phyloP scores from a whole-genome alignment of 2,329 filamentous ascomycete species.

The Neospermospora avenae region DNA sequence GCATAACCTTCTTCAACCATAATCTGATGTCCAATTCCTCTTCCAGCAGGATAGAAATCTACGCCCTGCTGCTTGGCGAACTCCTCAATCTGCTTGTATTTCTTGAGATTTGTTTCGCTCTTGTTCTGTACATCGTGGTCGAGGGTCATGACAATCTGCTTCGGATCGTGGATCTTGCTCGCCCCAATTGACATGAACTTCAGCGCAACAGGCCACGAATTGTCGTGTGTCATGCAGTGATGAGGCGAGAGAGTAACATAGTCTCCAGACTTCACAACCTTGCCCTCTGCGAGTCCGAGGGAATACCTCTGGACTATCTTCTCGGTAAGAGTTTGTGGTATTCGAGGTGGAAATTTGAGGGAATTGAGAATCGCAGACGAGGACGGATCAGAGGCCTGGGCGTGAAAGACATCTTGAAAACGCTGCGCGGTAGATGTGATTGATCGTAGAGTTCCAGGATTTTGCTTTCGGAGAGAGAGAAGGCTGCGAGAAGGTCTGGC shows the following conservation, averaged over 20 bases:
- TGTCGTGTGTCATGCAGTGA: slow-evolving; percentile 84
- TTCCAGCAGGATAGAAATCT: slow-evolving; percentile 71
- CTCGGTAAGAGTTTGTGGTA: slow-evolving; percentile 78
- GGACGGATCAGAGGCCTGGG: slow-evolving; percentile 55
- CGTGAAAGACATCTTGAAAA: slow-evolving; percentile 56
- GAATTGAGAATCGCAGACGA: slow-evolving; percentile 53
- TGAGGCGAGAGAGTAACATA: slow-evolving; percentile 75
- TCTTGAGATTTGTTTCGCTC: slow-evolving; percentile 72
- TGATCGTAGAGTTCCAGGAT: slow-evolving; percentile 25
- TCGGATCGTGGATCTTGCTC: slow-evolving; percentile 64
- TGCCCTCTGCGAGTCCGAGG: slow-evolving; percentile 70
- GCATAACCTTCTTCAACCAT: slow-evolving; percentile 83
- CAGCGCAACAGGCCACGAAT: slow-evolving; percentile 67
- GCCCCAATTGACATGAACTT: slow-evolving; percentile 86
- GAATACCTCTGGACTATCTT: slow-evolving; percentile 87
- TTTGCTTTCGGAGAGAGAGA: slow-evolving; percentile 26
- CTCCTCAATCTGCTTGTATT: slow-evolving; percentile 76
- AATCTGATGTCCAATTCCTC: slow-evolving; percentile 87
- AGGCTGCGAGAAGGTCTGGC: slow-evolving; percentile 29
- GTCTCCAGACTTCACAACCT: slow-evolving; percentile 75
- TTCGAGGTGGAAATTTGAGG: slow-evolving; percentile 38
- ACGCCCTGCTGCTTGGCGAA: slow-evolving; percentile 79
- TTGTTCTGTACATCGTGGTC: slow-evolving; percentile 91
- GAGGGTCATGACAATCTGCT: slow-evolving; percentile 77
- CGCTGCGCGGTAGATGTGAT: slow-evolving; percentile 32